Base-by-base conservation (phyloP, 106 monocot species). In the Narthecium ossifragum region DNA sequence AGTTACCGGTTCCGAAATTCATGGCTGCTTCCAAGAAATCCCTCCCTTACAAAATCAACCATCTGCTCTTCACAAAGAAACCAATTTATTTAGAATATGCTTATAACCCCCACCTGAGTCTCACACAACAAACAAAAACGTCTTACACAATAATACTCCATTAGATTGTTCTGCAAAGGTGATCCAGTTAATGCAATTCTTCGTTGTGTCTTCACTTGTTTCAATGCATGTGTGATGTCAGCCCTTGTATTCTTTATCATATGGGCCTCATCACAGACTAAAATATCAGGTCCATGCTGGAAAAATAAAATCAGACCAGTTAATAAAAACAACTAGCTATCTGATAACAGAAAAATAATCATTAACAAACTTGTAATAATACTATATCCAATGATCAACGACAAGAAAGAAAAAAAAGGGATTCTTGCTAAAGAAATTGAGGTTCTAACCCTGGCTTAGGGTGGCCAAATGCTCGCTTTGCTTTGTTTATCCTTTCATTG, bases 61-160 rank as follows among this genome's bases (percentile, higher is more conserved):
- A 96, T 96, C 96, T 96, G 76, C 53, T 33, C 40, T 40, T 23
- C 68, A 67, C 28, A 60, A 5, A 65, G 9, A 75, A 64, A 68
- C n/a, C n/a, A n/a, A n/a, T n/a, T n/a, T n/a, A n/a, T n/a, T n/a
- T n/a, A n/a, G n/a, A n/a, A n/a, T n/a, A n/a, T n/a, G n/a, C n/a
- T n/a, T n/a, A n/a, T n/a, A n/a, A n/a, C n/a, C n/a, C n/a, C n/a
- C n/a, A n/a, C n/a, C n/a, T n/a, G n/a, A n/a, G n/a, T n/a, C n/a
- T n/a, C n/a, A n/a, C n/a, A n/a, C n/a, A n/a, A n/a, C n/a, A n/a
- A 31, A 30, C 38, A 51, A 26, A 41, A 43, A 8, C 31, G 57
- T 55, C 90, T 81, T 84, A 96, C 96, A 79, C 96, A 96, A 66
- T 86, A 96, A 79, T 96, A 96, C 60, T 96, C 96, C 96, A 96